phyloP scores from a whole-genome alignment of 352 stramenopile genomes.

The Plasmopara viticola region DNA sequence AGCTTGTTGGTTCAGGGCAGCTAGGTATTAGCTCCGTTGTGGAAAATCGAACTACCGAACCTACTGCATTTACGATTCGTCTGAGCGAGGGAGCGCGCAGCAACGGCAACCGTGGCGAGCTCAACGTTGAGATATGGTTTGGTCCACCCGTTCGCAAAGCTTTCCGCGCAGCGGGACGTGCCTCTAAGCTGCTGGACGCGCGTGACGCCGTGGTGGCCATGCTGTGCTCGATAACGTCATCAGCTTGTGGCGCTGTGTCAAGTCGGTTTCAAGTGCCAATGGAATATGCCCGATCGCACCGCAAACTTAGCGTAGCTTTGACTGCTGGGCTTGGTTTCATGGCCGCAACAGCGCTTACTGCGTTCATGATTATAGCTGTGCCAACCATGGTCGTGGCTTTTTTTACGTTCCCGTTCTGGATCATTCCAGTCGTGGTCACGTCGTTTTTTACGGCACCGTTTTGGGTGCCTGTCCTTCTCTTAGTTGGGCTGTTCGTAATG shows the following conservation, averaged over 20 bases:
- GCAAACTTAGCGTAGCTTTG: conserved; percentile 56
- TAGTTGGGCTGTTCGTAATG: conserved; percentile 56
- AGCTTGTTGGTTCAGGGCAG: conserved; percentile 69
- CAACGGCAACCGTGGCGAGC: conserved; percentile 43
- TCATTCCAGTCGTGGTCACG: conserved; percentile 67
- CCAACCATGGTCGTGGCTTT: conserved; percentile 58
- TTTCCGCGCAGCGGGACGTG: conserved; percentile 65
- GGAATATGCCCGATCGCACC: conserved; percentile 71
- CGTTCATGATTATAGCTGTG: conserved; percentile 67
- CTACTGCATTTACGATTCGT: conserved; percentile 36
- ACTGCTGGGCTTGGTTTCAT: conserved; percentile 50
- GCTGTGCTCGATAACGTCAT: conserved; percentile 38
- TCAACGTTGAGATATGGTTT: conserved; percentile 66
- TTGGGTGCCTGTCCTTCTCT: conserved; percentile 63
- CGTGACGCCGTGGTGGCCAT: conserved; percentile 57
- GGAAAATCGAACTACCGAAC: conserved; percentile 29
- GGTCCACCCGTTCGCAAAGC: conserved; percentile 70
- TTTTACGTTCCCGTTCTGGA: conserved; percentile 83
- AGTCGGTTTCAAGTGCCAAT: conserved; percentile 46
- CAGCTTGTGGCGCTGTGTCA: conserved; percentile 23
- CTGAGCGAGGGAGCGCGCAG: conserved; percentile 43
- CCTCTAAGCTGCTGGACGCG: conserved; percentile 65
- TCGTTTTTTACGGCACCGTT: conserved; percentile 76
- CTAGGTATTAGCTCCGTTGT: conserved; percentile 39
- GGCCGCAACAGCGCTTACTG: conserved; percentile 35